Percentiles rank a stretch among this genome's conserved stretches.
These are phyloP conservation scores for Lodderomyces margitis DNA, from an alignment of 1,139 yeast genomes.

Conservation along the genomic window DNA sequence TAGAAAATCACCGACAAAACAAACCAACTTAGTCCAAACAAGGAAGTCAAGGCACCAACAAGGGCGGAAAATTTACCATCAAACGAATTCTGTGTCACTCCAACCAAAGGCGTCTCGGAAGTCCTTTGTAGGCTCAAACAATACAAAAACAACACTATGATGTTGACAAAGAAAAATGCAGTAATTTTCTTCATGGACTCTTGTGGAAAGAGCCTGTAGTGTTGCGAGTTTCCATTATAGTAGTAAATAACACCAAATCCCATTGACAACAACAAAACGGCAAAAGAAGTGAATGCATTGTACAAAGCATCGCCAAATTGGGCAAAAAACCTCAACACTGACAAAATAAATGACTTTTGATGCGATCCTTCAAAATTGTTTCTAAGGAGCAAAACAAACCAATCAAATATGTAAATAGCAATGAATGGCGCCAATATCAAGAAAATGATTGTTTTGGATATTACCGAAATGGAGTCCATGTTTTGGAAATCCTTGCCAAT, in stretches of 20 bases:
- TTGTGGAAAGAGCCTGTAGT: conserved; percentile 29
- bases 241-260: conserved; percentile 41
- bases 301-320: conserved; percentile 8
- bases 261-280: conserved; percentile 34
- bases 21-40: conserved; percentile 16
- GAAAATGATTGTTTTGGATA: conserved; percentile 34
- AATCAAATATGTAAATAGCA: conserved; percentile 12
- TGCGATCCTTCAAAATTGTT: conserved; percentile 18
- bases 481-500: conserved; percentile 30
- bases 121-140: not conserved
- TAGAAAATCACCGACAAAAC: conserved; percentile 21
- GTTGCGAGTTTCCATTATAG: conserved; percentile 24
- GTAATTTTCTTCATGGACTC: conserved; percentile 19
- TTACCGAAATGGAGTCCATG: conserved; percentile 32
- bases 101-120: not conserved
- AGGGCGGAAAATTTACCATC: not conserved
- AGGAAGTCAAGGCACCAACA: conserved; percentile 1
- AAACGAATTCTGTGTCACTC: not conserved
- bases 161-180: conserved; percentile 16
- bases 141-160: conserved; percentile 9
- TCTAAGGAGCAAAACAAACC: conserved; percentile 17
- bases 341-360: conserved; percentile 8
- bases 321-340: conserved; percentile 2
- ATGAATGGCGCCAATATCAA: conserved; percentile 28
- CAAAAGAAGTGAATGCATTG: conserved; percentile 12